Evolutionary conservation across 2,329 filamentous ascomycete species (phyloP).

Genomic region (Botrytis tulipae): DNA sequence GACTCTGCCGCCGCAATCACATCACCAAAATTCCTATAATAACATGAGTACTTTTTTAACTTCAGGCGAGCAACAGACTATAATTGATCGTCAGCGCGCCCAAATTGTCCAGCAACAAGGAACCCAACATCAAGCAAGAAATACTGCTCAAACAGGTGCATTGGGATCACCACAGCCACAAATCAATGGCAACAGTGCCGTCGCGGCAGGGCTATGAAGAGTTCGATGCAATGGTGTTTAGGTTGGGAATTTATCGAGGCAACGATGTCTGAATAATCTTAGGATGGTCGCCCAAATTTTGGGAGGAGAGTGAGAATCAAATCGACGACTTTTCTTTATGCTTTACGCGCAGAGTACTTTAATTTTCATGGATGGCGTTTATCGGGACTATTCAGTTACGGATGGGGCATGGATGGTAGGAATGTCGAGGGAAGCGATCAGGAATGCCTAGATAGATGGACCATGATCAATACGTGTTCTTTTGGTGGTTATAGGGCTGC

Average conservation of each 20-base stretch:
- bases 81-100: conserved; percentile 41
- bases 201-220: conserved; percentile 14
- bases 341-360: conserved; percentile 12
- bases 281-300: not conserved
- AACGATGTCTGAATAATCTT: conserved; percentile 13
- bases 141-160: conserved; percentile 32
- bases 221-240: conserved; percentile 4
- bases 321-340: conserved; percentile 3
- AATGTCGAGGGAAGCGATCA: conserved; percentile 7
- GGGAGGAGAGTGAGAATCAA: not conserved
- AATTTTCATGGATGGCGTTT: conserved; percentile 22
- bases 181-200: conserved; percentile 32
- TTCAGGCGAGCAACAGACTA: conserved; percentile 38
- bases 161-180: conserved; percentile 33
- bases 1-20: not conserved
- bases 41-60: conserved; percentile 37
- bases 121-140: conserved; percentile 36
- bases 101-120: conserved; percentile 39
- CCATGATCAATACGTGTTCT: conserved; percentile 14
- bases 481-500: conserved; percentile 3
- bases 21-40: conserved; percentile 21
- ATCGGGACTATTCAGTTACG: not conserved
- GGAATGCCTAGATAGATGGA: conserved; percentile 13
- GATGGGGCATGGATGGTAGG: conserved; percentile 11
- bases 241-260: not conserved